These are phyloP conservation scores for Backusella circina DNA, from an alignment of 192 early-diverging fungal species.

Conservation along the genomic window DNA sequence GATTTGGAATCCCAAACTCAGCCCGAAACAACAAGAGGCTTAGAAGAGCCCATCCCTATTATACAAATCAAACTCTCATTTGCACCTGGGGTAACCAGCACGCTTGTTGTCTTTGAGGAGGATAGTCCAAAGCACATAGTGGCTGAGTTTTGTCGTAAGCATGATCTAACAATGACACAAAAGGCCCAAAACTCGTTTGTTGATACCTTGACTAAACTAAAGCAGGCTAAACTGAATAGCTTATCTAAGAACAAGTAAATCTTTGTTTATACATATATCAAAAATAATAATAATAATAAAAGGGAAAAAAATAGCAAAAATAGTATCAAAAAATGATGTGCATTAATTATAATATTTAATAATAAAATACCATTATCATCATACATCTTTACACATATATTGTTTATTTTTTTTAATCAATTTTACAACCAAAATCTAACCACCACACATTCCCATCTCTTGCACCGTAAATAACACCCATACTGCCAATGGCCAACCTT, in stretches of 20 bases:
- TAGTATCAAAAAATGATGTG: not conserved
- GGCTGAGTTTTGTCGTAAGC: not conserved
- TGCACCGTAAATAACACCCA: conserved; percentile 27
- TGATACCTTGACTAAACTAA: not conserved
- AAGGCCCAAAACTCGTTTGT: not conserved
- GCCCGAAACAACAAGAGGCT: not conserved
- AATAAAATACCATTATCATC: too few species aligned
- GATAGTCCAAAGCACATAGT: not conserved
- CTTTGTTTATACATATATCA: not conserved
- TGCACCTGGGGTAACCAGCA: not conserved
- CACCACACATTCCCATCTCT: conserved; percentile 28
- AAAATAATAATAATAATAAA: not conserved
- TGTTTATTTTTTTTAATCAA: not conserved
- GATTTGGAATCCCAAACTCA: not conserved
- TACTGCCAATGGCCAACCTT: conserved; percentile 19
- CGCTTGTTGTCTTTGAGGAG: not conserved
- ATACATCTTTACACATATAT: not conserved
- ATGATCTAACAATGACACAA: not conserved
- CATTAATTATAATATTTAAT: not conserved
- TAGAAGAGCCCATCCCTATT: not conserved
- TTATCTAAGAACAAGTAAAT: not conserved
- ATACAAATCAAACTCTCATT: not conserved
- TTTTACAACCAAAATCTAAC: conserved; percentile 22
- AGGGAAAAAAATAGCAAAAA: not conserved
- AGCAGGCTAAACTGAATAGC: not conserved